Percentiles rank a stretch among this genome's conserved stretches.
Conservation (phyloP, 2,329 filamentous ascomycete species). For the Diaporthe eres region DNA sequence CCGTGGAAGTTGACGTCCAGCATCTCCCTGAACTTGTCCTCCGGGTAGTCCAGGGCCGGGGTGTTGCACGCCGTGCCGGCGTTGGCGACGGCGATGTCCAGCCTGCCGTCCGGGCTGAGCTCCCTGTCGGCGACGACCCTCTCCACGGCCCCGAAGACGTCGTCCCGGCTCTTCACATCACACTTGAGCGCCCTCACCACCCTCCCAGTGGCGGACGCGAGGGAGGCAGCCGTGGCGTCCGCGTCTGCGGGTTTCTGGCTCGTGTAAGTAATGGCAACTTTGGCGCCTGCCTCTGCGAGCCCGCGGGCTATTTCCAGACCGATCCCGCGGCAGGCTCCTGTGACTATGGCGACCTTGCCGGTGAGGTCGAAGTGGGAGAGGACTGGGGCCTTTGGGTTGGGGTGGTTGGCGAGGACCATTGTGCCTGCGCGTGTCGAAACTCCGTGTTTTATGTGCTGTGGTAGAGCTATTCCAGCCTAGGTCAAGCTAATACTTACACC, state of each 20-base stretch:
- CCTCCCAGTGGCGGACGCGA: conserved; percentile 42
- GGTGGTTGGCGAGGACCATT: conserved; percentile 50
- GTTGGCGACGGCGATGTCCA: conserved; percentile 60
- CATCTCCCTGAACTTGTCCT: conserved; percentile 54
- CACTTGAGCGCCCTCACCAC: conserved; percentile 54
- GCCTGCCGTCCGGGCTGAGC: conserved; percentile 45
- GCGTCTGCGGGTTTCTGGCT: conserved; percentile 48
- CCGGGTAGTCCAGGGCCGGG: conserved; percentile 56
- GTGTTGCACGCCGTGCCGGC: conserved; percentile 56
- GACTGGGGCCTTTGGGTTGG: conserved; percentile 50
- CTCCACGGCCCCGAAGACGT: conserved; percentile 51
- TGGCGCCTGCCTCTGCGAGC: conserved; percentile 48
- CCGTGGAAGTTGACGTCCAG: conserved; percentile 58
- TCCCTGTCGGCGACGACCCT: conserved; percentile 54
- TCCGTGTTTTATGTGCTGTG: not conserved
- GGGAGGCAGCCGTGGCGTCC: conserved; percentile 45
- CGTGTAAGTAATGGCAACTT: conserved; percentile 51
- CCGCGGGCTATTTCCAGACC: conserved; percentile 51
- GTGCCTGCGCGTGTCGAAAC: not conserved
- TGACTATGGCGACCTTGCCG: conserved; percentile 50
- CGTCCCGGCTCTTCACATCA: conserved; percentile 51
- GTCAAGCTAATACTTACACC: not conserved
- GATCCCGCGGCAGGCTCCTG: conserved; percentile 50
- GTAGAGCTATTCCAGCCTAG: not conserved
- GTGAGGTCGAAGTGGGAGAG: conserved; percentile 50